A percentile compares a stretch with the other conserved stretches of the same genome.
Conservation (phyloP, 768 basidiomycete genomes). For the Amanita phalloides region DNA sequence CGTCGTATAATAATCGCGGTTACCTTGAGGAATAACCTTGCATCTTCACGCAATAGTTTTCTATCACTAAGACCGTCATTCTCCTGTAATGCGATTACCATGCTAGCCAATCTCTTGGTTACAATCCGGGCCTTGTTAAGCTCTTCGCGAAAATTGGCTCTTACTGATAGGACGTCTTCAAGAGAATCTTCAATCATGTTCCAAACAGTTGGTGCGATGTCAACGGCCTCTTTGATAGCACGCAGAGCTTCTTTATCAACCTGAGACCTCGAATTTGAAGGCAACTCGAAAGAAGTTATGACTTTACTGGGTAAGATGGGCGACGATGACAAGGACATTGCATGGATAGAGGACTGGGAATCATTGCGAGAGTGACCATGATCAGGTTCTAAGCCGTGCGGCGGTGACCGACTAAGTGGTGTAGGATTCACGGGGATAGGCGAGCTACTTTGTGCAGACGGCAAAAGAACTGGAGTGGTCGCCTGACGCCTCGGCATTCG, state of each 20-base stretch:
- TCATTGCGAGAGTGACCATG: constrained; percentile 25
- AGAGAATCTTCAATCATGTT: constrained; percentile 66
- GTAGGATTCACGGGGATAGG: constrained; percentile 22
- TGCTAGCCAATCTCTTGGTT: constrained; percentile 51
- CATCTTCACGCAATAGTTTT: constrained; percentile 63
- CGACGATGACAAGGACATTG: constrained; percentile 23
- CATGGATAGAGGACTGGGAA: constrained; percentile 29
- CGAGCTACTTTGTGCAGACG: constrained; percentile 30
- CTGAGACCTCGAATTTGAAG: constrained; percentile 45
- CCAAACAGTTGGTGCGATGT: constrained; percentile 77
- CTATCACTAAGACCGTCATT: constrained; percentile 43
- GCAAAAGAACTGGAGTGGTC: constrained; percentile 24
- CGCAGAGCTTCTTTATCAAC: constrained; percentile 74
- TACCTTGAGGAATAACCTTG: constrained; percentile 77
- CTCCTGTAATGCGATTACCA: constrained; percentile 47
- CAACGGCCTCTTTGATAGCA: constrained; percentile 69
- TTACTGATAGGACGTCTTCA: constrained; percentile 28
- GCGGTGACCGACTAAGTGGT: constrained; percentile 7
- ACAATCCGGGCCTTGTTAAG: constrained; percentile 53
- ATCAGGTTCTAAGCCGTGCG: constrained; percentile 5
- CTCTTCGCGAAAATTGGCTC: constrained; percentile 36
- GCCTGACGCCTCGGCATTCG: constrained; percentile 42
- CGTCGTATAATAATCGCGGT: constrained; percentile 5
- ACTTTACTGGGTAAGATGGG: constrained; percentile 27
- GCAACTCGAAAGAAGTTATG: constrained; percentile 30